These are phyloP conservation scores for Calonectria hongkongensis DNA, from an alignment of 2,329 filamentous ascomycete species.

Conservation along the genomic window DNA sequence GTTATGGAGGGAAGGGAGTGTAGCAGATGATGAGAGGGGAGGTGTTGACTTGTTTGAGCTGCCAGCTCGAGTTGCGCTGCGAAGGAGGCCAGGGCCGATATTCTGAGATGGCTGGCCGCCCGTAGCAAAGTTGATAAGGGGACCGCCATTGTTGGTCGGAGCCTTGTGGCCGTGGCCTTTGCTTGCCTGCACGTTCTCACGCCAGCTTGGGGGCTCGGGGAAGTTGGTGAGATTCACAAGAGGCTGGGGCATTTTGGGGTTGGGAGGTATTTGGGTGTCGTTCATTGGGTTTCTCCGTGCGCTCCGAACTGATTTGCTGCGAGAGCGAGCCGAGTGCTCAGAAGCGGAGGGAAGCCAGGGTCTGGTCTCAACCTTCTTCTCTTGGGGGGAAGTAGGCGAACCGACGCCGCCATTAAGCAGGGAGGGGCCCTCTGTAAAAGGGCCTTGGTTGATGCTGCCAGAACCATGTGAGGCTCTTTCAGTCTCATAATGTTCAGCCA, in stretches of 20 bases:
- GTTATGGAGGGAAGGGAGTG: conserved; percentile 24
- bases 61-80: conserved; percentile 42
- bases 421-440: conserved; percentile 75
- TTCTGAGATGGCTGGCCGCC: conserved; percentile 48
- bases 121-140: conserved; percentile 68
- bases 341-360: conserved; percentile 63
- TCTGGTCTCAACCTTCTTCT: conserved; percentile 55
- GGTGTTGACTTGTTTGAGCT: conserved; percentile 32
- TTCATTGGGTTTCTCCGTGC: conserved; percentile 48
- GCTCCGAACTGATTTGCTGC: conserved; percentile 53
- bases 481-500: conserved; percentile 54
- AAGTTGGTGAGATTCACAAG: conserved; percentile 80
- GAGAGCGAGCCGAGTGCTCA: conserved; percentile 61
- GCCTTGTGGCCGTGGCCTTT: conserved; percentile 69
- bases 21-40: conserved; percentile 39
- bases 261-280: neutral
- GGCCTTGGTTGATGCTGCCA: conserved; percentile 49
- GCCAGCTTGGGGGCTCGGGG: conserved; percentile 76
- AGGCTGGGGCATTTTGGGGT: conserved; percentile 69
- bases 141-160: conserved; percentile 60
- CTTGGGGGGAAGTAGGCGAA: conserved; percentile 47
- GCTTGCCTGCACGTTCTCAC: conserved; percentile 60
- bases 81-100: conserved; percentile 46
- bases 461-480: conserved; percentile 54
- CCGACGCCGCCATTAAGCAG: conserved; percentile 68